Conservation (phyloP, 2,329 filamentous ascomycete species). For the Paraconiothyrium sp. region DNA sequence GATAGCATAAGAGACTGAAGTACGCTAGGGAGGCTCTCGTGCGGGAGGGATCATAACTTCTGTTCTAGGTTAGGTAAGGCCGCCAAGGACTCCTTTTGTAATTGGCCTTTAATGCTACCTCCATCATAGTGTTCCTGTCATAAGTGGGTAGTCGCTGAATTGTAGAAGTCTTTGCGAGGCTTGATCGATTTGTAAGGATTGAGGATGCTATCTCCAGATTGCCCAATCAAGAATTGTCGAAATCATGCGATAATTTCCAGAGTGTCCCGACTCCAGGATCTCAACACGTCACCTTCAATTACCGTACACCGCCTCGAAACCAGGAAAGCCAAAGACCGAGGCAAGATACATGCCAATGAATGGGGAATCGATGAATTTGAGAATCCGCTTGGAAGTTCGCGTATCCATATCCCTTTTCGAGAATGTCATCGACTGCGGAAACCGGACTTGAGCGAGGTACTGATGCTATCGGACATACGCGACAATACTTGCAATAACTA, state of each 20-base stretch:
- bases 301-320: background rate
- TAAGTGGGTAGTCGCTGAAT: background rate
- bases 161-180: background rate
- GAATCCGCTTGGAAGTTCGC: background rate
- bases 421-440: background rate
- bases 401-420: background rate
- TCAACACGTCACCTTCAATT: background rate
- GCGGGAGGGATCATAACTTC: slow-evolving; percentile 3
- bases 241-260: background rate
- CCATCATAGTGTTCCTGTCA: background rate
- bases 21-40: background rate
- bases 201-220: background rate
- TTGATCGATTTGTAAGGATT: background rate
- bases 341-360: background rate
- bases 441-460: background rate
- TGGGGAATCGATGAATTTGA: background rate
- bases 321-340: background rate
- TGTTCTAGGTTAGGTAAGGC: slow-evolving; percentile 11
- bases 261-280: background rate
- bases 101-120: background rate
- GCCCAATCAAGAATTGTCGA: background rate
- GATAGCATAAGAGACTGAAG: background rate
- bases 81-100: background rate
- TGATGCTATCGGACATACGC: slow-evolving; percentile 1
- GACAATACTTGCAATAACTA: background rate